Evolutionary conservation across 108 stramenopile species (phyloP), one percentile per base, ranked within the genome.

Genomic region (Skeletonema menzelii): DNA sequence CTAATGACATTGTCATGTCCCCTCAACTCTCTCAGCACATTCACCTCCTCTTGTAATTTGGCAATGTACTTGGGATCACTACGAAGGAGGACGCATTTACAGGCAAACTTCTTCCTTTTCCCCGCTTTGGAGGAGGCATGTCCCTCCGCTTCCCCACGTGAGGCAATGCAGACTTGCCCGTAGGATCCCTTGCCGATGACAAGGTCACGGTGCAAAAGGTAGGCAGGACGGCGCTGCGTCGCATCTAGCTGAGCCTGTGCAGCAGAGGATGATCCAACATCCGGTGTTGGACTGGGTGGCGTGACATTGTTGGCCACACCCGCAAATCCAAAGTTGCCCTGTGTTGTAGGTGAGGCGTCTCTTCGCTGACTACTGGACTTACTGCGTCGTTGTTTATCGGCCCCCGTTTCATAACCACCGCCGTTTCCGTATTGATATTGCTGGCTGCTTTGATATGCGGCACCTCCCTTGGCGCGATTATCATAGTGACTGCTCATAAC

Each of bases 1-100:
- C 79, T 56, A 64, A 84, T 84, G 27, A 84, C 80, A 73, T 82
- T 82, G 31, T 82, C 80, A 73, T 82, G 80, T 19, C 91, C 94
- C 35, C 94, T 83, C 37, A 95, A 76, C 72, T 95, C 94, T 17
- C 94, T 77, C 42, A 95, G 68, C 10, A 95, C 94, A 77, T 95
- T 95, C 13, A 96, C 95, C 71, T 96, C 95, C 78, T 96, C 95
- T 62, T 96, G 95, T 22, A 96, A 64, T 69, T 96, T 96, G 74
- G 92, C 87, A 77, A 96, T 94, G 86, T 96, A 96, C 73, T 94
- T 96, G 32, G 95, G 91, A 72, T 96, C 95, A 63, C 88, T 92
- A 44, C 91, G 77, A 19, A 96, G 79, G 78, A 91, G 85, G 82
- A 96, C 95, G 63, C 92, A 96, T 72, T 96, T 96, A 77, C 95